Base-by-base conservation (phyloP, 192 early-diverging fungal genomes). In the Lobulomyces angularis region DNA sequence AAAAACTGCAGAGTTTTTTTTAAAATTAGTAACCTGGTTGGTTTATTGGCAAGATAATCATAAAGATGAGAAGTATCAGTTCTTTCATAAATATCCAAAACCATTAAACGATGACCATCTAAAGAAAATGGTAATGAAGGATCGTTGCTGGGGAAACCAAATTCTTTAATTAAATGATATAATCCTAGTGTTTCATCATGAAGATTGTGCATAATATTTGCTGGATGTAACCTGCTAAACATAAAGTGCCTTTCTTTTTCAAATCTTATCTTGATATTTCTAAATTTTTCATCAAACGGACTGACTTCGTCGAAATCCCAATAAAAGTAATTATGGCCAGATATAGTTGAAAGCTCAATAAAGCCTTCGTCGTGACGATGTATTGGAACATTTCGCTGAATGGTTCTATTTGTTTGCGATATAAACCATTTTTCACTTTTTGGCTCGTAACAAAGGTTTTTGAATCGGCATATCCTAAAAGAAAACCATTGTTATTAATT, bases 161-260 rank as follows among this genome's bases (percentile, higher is more conserved):
- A 47, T 33, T 61, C 30, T 27, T 63, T 65, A 14, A 70, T 52
- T 16, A 47, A 33, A 46, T 50, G 48, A 37, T 51, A 70, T 45
- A 70, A 35, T 14, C 46, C 52, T 39, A 70, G 27, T 1, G 55
- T 55, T 48, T 70, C 67, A 35, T 70, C 67, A 37, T 70, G 67
- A 14, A 70, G 40, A 33, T 51, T 63, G 40, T 70, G 67, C 67
- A 70, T 70, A 39, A 70, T 70, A 50, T 70, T 70, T 26, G 26
- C 17, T 16, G 56, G 64, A 41, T 70, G 63, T 17, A 65, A 43
- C 25, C 67, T 47, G 29, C 43, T 44, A 32, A 55, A 45, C 6
- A 63, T 48, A 51, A 70, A 59, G 44, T 67, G 58, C 25, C 47
- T 32, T 17, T 47, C 42, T 14, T 45, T 55, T 30, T 59, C 53